phyloP scores from a whole-genome alignment of 495 filamentous ascomycete species.

The Saxophila tyrrhenica region DNA sequence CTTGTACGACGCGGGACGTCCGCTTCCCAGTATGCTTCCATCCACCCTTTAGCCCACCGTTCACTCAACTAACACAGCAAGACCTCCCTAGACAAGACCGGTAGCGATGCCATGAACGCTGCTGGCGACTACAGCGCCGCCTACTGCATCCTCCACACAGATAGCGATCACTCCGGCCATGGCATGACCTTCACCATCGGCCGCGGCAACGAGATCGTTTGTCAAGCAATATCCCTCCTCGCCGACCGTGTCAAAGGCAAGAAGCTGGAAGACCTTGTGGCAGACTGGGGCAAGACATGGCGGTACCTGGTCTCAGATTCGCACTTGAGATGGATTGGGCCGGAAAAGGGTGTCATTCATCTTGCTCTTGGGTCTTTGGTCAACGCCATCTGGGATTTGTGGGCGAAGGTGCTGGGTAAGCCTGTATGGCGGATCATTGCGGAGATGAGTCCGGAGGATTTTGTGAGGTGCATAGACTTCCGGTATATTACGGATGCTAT shows the following conservation, averaged over 20 bases:
- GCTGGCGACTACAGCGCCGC: slow-evolving; percentile 87
- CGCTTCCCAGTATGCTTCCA: slow-evolving; percentile 77
- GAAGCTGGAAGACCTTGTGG: slow-evolving; percentile 61
- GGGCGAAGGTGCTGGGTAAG: slow-evolving; percentile 76
- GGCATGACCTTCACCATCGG: slow-evolving; percentile 98
- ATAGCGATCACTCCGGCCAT: slow-evolving; percentile 61
- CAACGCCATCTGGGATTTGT: slow-evolving; percentile 91
- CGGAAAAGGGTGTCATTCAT: slow-evolving; percentile 91
- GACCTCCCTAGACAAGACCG: slow-evolving; percentile 90
- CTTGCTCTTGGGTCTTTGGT: slow-evolving; percentile 82
- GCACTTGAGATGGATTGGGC: slow-evolving; percentile 89
- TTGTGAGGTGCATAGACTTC: slow-evolving; percentile 83
- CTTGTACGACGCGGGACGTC: slow-evolving; percentile 71
- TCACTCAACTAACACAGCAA: too few relatives aligned
- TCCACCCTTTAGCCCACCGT: slow-evolving; percentile 12
- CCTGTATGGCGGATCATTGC: slow-evolving; percentile 85
- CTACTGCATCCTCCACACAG: slow-evolving; percentile 83
- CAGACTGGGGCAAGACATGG: slow-evolving; percentile 74
- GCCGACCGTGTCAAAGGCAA: slow-evolving; percentile 60
- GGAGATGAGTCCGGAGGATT: slow-evolving; percentile 78
- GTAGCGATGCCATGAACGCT: slow-evolving; percentile 95
- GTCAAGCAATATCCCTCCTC: slow-evolving; percentile 66
- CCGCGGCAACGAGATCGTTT: slow-evolving; percentile 90
- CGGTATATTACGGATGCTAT: slow-evolving; percentile 90
- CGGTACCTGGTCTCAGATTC: slow-evolving; percentile 80